phyloP scores from a whole-genome alignment of 2,329 filamentous ascomycete species.

The Xylaria sp. region DNA sequence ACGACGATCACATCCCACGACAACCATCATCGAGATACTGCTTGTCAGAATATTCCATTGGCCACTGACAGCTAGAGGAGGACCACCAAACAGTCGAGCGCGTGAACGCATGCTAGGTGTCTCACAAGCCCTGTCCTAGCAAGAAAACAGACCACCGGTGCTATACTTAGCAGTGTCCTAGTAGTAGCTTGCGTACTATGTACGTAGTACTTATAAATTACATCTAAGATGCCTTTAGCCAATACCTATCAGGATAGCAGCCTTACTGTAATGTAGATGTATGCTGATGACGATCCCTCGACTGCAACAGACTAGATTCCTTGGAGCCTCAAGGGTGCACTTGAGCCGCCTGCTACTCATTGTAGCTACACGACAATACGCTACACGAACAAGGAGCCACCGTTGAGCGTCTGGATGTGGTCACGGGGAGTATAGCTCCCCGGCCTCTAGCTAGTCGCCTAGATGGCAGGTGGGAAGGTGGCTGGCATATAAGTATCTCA shows the following conservation, averaged over 20 bases:
- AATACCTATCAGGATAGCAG: conserved; percentile 20
- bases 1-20: conserved; percentile 34
- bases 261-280: conserved; percentile 1
- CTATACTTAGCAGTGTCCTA: not conserved
- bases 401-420: not conserved
- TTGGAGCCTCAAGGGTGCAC: conserved; percentile 16
- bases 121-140: conserved; percentile 10
- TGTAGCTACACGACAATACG: too few relatives aligned
- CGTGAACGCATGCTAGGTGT: conserved; percentile 25
- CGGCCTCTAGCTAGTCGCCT: conserved; percentile 12
- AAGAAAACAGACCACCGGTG: not conserved
- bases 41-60: conserved; percentile 3
- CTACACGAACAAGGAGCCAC: conserved; percentile 28
- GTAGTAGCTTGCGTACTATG: conserved; percentile 7
- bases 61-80: not conserved
- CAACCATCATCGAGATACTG: conserved; percentile 20
- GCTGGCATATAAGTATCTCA: too few relatives aligned
- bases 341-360: conserved; percentile 21
- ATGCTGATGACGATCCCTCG: conserved; percentile 34
- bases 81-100: not conserved
- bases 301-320: conserved; percentile 29
- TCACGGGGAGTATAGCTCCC: conserved; percentile 9
- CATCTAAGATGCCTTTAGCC: conserved; percentile 26
- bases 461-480: too few relatives aligned
- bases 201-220: conserved; percentile 33